A percentile compares a stretch with the other conserved stretches of the same genome.
Conservation (phyloP, 2,329 filamentous ascomycete genomes). For the Alternaria arbusti region DNA sequence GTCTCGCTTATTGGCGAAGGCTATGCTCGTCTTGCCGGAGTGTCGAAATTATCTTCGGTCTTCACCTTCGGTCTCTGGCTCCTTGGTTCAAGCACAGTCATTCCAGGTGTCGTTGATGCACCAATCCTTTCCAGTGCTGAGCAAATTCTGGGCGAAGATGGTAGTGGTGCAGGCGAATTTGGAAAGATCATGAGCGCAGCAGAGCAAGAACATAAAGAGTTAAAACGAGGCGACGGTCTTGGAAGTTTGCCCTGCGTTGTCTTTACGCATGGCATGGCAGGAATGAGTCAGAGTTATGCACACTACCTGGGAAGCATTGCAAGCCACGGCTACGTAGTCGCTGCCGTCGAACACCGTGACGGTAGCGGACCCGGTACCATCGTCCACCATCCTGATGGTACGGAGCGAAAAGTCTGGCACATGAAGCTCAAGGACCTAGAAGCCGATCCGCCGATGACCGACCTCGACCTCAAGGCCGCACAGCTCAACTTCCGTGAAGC, state of each 20-base stretch:
- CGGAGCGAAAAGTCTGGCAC: slow-evolving; percentile 47
- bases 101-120: slow-evolving; percentile 54
- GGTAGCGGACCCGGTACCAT: slow-evolving; percentile 54
- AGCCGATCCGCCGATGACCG: slow-evolving; percentile 39
- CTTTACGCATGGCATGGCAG: slow-evolving; percentile 57
- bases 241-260: slow-evolving; percentile 52
- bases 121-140: slow-evolving; percentile 42
- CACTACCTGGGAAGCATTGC: slow-evolving; percentile 56
- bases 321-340: slow-evolving; percentile 54
- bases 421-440: slow-evolving; percentile 45
- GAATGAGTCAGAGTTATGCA: slow-evolving; percentile 54
- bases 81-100: slow-evolving; percentile 50
- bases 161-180: slow-evolving; percentile 18
- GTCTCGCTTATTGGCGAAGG: slow-evolving; percentile 52
- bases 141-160: slow-evolving; percentile 30
- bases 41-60: slow-evolving; percentile 40
- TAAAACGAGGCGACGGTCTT: slow-evolving; percentile 32
- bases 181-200: slow-evolving; percentile 22
- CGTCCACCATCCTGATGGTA: slow-evolving; percentile 46
- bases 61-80: slow-evolving; percentile 53
- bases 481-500: slow-evolving; percentile 55
- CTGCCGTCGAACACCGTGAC: slow-evolving; percentile 56
- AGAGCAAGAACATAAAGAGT: slow-evolving; percentile 27
- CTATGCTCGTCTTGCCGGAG: slow-evolving; percentile 52
- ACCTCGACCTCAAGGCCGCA: slow-evolving; percentile 48